Evolutionary conservation across 768 basidiomycete genomes (phyloP).

Genomic region (Phylloporus arenicola): DNA sequence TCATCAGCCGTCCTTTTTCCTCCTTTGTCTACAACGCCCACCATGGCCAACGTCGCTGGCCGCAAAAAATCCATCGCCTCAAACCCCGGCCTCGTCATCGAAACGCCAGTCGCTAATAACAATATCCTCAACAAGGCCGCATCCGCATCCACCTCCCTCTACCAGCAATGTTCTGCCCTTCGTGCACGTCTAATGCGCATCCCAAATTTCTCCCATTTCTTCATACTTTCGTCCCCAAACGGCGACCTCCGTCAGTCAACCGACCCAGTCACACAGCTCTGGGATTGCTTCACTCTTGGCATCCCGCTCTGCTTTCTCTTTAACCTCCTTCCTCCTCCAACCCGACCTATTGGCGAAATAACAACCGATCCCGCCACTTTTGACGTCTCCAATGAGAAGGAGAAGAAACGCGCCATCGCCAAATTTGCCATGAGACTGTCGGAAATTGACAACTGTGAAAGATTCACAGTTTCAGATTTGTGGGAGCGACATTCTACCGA

Average conservation of each 20-base stretch:
- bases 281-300: constrained; percentile 91
- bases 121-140: constrained; percentile 89
- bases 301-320: constrained; percentile 94
- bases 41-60: constrained; percentile 52
- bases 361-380: constrained; percentile 61
- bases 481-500: constrained; percentile 89
- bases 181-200: constrained; percentile 75
- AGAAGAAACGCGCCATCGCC: constrained; percentile 86
- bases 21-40: constrained; percentile 1
- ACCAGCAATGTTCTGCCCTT: constrained; percentile 84
- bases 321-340: constrained; percentile 70
- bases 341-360: constrained; percentile 44
- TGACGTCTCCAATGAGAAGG: constrained; percentile 70
- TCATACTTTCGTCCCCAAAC: constrained; percentile 50
- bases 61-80: constrained; percentile 79
- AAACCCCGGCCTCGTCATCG: constrained; percentile 59
- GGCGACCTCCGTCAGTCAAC: constrained; percentile 68
- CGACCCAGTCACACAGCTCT: constrained; percentile 91
- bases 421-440: constrained; percentile 88
- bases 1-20: background rate
- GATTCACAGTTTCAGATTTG: constrained; percentile 88
- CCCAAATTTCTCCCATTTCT: constrained; percentile 66
- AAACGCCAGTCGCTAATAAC: constrained; percentile 71
- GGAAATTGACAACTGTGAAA: constrained; percentile 62
- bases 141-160: constrained; percentile 82